phyloP scores from a whole-genome alignment of 169 alveolate genomes.

The Babesia divergens region DNA sequence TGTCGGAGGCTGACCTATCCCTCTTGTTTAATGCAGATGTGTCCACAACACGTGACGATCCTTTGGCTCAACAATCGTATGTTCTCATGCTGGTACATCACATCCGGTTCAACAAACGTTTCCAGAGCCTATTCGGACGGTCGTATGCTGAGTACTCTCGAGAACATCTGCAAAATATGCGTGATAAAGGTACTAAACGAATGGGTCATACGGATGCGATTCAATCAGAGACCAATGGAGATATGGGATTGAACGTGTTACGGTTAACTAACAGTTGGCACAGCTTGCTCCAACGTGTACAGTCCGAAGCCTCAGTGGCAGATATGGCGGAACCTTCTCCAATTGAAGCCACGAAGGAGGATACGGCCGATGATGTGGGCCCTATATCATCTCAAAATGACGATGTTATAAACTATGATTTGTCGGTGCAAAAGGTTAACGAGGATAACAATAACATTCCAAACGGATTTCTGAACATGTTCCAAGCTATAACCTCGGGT shows the following conservation, averaged over 20 bases:
- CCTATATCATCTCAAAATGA: neutral
- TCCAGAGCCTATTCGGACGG: slow-evolving; percentile 14
- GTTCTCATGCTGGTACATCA: slow-evolving; percentile 26
- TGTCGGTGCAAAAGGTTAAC: neutral
- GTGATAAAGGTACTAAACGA: neutral
- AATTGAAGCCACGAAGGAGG: neutral
- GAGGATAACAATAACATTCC: neutral
- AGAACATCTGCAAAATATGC: neutral
- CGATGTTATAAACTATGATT: neutral
- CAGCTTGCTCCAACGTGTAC: neutral
- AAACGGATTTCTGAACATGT: neutral
- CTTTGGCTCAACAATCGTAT: slow-evolving; percentile 63
- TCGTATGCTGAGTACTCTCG: slow-evolving; percentile 12
- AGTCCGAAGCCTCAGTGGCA: neutral
- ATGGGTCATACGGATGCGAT: neutral
- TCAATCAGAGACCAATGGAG: neutral
- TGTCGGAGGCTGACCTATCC: neutral
- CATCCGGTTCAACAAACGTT: slow-evolving; percentile 50
- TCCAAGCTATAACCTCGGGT: neutral
- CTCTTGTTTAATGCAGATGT: neutral
- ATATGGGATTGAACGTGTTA: neutral
- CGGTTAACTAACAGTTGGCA: neutral
- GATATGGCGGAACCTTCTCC: neutral
- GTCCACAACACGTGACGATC: neutral
- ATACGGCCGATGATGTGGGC: neutral